Evolutionary conservation across 2,329 filamentous ascomycete species (phyloP), one percentile per base, ranked within the genome.

Genomic region (Diaporthe sp.): DNA sequence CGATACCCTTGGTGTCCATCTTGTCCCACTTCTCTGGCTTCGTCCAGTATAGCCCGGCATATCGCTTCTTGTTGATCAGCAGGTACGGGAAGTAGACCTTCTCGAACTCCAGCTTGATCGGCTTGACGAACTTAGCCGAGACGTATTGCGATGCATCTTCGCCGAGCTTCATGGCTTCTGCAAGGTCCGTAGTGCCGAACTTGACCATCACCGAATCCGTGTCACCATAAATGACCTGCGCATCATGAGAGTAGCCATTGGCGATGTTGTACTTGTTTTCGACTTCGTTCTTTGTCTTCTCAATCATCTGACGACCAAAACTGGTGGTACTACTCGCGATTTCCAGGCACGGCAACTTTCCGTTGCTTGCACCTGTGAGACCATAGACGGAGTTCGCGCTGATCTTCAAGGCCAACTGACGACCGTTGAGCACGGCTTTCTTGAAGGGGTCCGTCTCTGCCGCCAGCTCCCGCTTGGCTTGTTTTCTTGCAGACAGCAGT

Each of bases 141-240:
- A 99, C 97, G 78, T 88, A 97, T 27, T 92, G 88, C 0, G 97
- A 94, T 15, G 97, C 97, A 82, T 99, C 96, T 81, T 98, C 90
- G n/a, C 97, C 97, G 32, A 99, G 87, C 80, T 94, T 95, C 97
- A 99, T 99, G 30, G 95, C 93, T 77, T 97, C 94, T 8, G 91
- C 89, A 25, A 99, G 88, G 77, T 98, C 95, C 55, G 92, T 92
- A 13, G 95, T 96, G 56, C 97, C 97, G 78, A 99, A 99, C 81
- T 98, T 98, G 76, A 99, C 96, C 97, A 99, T 99, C 85, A 99
- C 97, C 12, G 97, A 99, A 88, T 99, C 97, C 2, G 97, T 99
- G 84, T 99, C 97, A 86, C 97, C 97, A 79, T 99, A 99, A 77
- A 99, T 97, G 85, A 99, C 97, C 81, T 98, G 92, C 0, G 97